Evolutionary conservation across 441 rosid genomes (phyloP).

Genomic region (Eruca vesicaria): DNA sequence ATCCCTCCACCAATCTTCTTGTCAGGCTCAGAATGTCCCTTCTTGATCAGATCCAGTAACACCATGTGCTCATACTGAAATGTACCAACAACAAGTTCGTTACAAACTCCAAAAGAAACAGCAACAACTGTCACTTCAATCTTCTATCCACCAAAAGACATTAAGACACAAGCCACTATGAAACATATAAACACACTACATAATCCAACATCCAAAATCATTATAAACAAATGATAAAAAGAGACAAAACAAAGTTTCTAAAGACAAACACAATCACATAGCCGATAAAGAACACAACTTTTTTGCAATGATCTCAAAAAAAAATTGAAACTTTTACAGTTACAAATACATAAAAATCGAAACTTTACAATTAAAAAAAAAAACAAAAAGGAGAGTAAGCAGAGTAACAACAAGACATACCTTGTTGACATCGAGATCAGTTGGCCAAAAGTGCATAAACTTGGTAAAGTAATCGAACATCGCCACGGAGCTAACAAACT

Average conservation of each 20-base stretch:
- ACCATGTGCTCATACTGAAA: conserved; percentile 81
- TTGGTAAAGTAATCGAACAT: conserved; percentile 78
- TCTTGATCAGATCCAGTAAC: conserved; percentile 68
- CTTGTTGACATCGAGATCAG: conserved; percentile 65
- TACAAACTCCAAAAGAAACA: background rate
- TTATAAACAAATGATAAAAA: background rate
- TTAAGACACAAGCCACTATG: conserved; percentile 3
- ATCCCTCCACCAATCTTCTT: conserved; percentile 75
- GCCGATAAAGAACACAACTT: background rate
- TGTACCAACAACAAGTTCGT: background rate
- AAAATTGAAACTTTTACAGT: background rate
- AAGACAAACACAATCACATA: background rate
- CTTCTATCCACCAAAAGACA: no score
- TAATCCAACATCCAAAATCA: no score
- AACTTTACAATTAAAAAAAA: background rate
- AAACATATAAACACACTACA: conserved; percentile 8
- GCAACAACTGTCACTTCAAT: background rate
- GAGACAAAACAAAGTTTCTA: background rate
- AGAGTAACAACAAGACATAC: conserved; percentile 21
- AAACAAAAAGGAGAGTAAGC: background rate
- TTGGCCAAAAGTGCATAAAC: conserved; percentile 72
- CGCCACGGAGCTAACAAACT: conserved; percentile 66
- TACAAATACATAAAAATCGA: background rate
- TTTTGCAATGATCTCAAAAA: background rate
- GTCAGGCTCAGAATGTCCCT: conserved; percentile 70